Conservation (phyloP, 345 rosid genomes). For the Populus ilicifolia region DNA sequence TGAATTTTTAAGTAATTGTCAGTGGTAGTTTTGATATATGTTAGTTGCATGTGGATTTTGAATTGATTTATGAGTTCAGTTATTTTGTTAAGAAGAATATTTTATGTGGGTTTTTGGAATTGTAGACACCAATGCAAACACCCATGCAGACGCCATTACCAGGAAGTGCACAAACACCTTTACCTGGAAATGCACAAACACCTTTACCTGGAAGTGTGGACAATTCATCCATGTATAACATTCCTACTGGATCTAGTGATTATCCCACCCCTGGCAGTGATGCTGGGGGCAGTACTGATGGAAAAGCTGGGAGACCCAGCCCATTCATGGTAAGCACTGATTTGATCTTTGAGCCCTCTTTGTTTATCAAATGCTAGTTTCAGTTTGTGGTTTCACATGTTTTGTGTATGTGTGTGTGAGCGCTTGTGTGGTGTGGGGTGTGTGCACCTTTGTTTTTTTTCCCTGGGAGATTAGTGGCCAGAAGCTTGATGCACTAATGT, state of each 20-base stretch:
- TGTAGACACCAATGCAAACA: conserved; percentile 90
- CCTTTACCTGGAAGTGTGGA: conserved; percentile 55
- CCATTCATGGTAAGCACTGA: conserved; percentile 61
- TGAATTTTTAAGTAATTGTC: not conserved
- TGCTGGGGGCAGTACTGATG: conserved; percentile 50
- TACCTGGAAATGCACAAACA: conserved; percentile 45
- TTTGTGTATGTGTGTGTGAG: not conserved
- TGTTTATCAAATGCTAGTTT: not conserved
- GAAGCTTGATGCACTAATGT: not conserved
- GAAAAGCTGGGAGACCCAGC: conserved; percentile 73
- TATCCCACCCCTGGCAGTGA: conserved; percentile 79
- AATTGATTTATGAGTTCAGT: not conserved
- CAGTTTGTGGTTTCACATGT: not conserved
- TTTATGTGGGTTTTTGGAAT: conserved; percentile 11
- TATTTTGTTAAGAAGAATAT: not conserved
- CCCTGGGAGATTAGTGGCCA: not conserved
- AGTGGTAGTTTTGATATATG: not conserved
- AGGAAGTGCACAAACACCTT: conserved; percentile 76
- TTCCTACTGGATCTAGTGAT: conserved; percentile 81
- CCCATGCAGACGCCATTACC: conserved; percentile 74
- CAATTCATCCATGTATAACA: conserved; percentile 69
- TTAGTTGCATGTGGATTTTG: not conserved
- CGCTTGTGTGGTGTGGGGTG: not conserved
- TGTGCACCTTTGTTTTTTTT: not conserved
- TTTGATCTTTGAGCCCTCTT: conserved; percentile 1